phyloP scores from a whole-genome alignment of 352 stramenopile species.

The Sclerospora graminicola region DNA sequence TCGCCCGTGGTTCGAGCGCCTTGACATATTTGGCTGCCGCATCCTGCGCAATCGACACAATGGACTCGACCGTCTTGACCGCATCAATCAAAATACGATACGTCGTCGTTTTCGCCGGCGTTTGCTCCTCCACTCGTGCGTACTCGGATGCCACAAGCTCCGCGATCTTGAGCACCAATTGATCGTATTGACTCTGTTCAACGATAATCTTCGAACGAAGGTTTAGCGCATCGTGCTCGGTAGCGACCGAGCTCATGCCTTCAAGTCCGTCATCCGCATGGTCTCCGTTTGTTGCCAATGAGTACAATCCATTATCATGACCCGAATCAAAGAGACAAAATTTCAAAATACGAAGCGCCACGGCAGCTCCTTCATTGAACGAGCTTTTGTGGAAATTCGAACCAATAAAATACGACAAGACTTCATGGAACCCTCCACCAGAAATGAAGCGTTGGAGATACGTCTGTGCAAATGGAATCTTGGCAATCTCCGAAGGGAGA shows the following conservation, averaged over 20 bases:
- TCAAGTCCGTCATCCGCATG: conserved; percentile 7
- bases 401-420: conserved; percentile 75
- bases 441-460: conserved; percentile 71
- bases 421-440: conserved; percentile 68
- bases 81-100: conserved; percentile 77
- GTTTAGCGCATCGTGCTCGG: conserved; percentile 4
- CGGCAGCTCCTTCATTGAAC: conserved; percentile 78
- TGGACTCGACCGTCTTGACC: conserved; percentile 73
- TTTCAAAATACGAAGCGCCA: conserved; percentile 75
- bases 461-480: conserved; percentile 42
- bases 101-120: conserved; percentile 27
- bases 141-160: conserved; percentile 73
- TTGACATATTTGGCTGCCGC: conserved; percentile 60
- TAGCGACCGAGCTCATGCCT: conserved; percentile 9
- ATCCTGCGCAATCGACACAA: conserved; percentile 56
- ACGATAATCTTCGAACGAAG: conserved; percentile 41
- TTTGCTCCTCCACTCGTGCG: conserved; percentile 25
- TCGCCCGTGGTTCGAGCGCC: conserved; percentile 23
- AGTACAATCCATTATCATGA: conserved; percentile 36
- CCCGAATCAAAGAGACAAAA: conserved; percentile 75
- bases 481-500: conserved; percentile 51
- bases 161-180: conserved; percentile 64
- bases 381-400: conserved; percentile 55
- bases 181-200: conserved; percentile 50
- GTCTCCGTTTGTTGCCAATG: conserved; percentile 18